phyloP scores from a whole-genome alignment of 2,329 filamentous ascomycete genomes.

The Eurotiales sp. region DNA sequence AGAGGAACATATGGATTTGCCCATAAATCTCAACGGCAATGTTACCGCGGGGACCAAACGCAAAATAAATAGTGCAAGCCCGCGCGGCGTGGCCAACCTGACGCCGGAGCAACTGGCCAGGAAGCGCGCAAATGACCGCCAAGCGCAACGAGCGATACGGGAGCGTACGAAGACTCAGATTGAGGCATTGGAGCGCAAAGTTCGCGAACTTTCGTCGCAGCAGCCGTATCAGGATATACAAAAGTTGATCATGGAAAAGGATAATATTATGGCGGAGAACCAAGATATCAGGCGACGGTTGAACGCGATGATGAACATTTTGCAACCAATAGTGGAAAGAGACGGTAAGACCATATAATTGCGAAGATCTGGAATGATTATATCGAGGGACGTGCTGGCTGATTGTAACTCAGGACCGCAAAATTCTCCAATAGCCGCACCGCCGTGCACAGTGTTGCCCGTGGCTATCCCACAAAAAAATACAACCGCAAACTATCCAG shows the following conservation, averaged over 20 bases:
- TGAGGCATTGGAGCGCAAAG: constrained; percentile 66
- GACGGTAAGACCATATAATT: constrained; percentile 2
- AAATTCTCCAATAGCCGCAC: neutral
- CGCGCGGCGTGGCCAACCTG: constrained; percentile 78
- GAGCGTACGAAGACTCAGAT: constrained; percentile 80
- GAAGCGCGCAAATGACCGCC: constrained; percentile 86
- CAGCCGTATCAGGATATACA: constrained; percentile 83
- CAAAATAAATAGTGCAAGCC: constrained; percentile 38
- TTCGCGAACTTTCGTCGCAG: constrained; percentile 71
- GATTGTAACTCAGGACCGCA: neutral
- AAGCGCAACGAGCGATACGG: constrained; percentile 79
- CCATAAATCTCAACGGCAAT: neutral
- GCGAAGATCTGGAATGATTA: neutral
- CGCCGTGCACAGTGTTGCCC: constrained; percentile 14
- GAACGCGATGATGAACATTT: constrained; percentile 58
- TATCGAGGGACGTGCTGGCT: neutral
- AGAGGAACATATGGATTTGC: neutral
- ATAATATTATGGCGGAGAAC: constrained; percentile 74
- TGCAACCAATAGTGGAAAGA: constrained; percentile 41
- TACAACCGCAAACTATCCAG: neutral
- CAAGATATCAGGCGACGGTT: constrained; percentile 69
- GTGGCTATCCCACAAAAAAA: constrained; percentile 9
- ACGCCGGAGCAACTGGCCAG: constrained; percentile 84
- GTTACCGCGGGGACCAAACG: constrained; percentile 35
- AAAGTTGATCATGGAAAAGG: constrained; percentile 68